Evolutionary conservation across 169 alveolate genomes (phyloP), one percentile per base, ranked within the genome.

Genomic region (Cryptosporidium tyzzeri): DNA sequence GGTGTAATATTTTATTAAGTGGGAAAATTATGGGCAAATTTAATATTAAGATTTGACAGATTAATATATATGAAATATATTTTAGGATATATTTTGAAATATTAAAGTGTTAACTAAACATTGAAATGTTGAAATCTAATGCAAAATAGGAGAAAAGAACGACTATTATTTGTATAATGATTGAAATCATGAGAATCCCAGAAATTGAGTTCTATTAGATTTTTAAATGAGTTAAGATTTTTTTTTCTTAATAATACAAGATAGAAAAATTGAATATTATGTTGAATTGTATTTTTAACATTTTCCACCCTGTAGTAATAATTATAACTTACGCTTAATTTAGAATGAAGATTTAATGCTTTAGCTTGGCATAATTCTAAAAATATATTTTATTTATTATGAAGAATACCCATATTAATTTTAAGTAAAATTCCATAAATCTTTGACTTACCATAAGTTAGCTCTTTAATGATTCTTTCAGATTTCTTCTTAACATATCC

Each of bases 361-460:
- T 71, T 71, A 21, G 85, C 69, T 18, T 37, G 85, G 31, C 85
- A 71, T 29, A 71, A 33, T 31, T 71, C 85, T 71, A 18, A 31
- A n/a, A 2, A 5, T 50, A 0, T 0, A 16, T 16, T 5, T 4
- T 0, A 70, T 45, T 26, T 55, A 18, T 18, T 0, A n/a, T 23
- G 2, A 21, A 26, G 16, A 31, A 9, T 5, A 10, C 5, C 5
- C 45, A 48, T 2, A 14, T 1, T 26, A 26, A 29, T n/a, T 29
- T 48, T 12, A 26, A 16, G 16, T 70, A 8, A 39, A 8, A 44
- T 48, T 48, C 55, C 12, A 14, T 2, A 48, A 48, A 10, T 39
- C 58, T 29, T 31, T 18, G 29, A 26, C 89, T 26, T 80, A 80
- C 89, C 89, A 35, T 80, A 80, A 1, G 89, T 80, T 26, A 80